These are phyloP conservation scores for Acer negundo DNA, from an alignment of 345 rosid species.

Conservation along the genomic window DNA sequence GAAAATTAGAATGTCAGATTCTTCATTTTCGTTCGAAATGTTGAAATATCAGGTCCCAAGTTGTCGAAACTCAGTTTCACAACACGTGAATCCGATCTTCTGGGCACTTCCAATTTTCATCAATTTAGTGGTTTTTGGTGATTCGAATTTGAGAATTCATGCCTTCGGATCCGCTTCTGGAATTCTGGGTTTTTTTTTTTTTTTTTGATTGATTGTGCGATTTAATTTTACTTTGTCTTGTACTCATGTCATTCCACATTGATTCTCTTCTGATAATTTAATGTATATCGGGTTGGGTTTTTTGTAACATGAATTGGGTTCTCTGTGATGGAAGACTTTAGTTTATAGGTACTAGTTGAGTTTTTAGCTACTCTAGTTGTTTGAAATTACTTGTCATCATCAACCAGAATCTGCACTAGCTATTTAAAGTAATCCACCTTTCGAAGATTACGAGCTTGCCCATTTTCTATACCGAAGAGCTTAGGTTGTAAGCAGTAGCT, in stretches of 20 bases:
- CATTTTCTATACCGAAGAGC: background rate
- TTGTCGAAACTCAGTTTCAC: background rate
- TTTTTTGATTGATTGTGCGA: background rate
- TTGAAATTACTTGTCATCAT: background rate
- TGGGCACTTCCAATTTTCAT: slow-evolving; percentile 1
- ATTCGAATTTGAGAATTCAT: background rate
- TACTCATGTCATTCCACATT: background rate
- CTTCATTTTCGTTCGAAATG: background rate
- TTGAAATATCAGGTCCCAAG: background rate
- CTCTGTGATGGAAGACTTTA: background rate
- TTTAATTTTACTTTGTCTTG: background rate
- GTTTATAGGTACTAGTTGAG: background rate
- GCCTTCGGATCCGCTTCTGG: slow-evolving; percentile 6
- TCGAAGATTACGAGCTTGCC: slow-evolving; percentile 15
- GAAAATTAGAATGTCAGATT: slow-evolving; percentile 3
- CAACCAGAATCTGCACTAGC: background rate
- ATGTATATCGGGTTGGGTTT: background rate
- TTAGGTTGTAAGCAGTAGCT: background rate
- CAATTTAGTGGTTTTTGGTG: background rate
- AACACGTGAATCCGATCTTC: background rate
- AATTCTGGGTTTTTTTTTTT: slow-evolving; percentile 5
- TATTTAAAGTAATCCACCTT: background rate
- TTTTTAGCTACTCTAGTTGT: background rate
- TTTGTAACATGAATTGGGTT: background rate
- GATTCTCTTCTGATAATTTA: background rate